A percentile compares a stretch with the other conserved stretches of the same genome.
These are phyloP conservation scores for Pseudonitzschia pungens DNA, from an alignment of 108 stramenopile genomes.

Conservation along the genomic window DNA sequence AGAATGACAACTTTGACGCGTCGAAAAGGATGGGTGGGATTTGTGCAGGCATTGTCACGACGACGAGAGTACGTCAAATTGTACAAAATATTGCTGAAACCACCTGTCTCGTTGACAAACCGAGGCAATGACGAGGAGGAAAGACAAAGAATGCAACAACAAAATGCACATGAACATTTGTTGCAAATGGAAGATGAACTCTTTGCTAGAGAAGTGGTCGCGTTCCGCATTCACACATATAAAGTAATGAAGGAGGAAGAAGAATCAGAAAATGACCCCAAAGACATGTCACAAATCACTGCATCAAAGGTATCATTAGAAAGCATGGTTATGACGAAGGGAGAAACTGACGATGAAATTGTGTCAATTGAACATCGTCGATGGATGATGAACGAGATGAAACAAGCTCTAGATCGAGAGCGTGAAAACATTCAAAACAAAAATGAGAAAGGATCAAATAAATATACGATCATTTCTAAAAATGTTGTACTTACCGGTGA, in stretches of 20 bases:
- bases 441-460: not conserved
- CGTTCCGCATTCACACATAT: slow-evolving; percentile 59
- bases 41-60: slow-evolving; percentile 38
- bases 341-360: slow-evolving; percentile 21
- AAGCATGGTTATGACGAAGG: not conserved
- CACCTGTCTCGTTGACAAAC: not conserved
- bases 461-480: slow-evolving; percentile 3
- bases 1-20: slow-evolving; percentile 9
- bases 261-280: not conserved
- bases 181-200: slow-evolving; percentile 57
- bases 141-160: slow-evolving; percentile 1
- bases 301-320: not conserved
- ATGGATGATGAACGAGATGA: slow-evolving; percentile 50
- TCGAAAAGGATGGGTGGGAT: slow-evolving; percentile 53
- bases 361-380: slow-evolving; percentile 39
- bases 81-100: slow-evolving; percentile 34
- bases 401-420: slow-evolving; percentile 31
- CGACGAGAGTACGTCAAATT: slow-evolving; percentile 44
- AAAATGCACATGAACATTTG: slow-evolving; percentile 31
- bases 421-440: slow-evolving; percentile 15
- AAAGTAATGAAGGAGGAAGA: slow-evolving; percentile 5
- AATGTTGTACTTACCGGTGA: not conserved
- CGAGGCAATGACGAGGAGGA: not conserved
- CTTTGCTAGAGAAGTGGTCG: slow-evolving; percentile 49
- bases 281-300: not conserved